Evolutionary conservation across 208 protist genomes (phyloP).

Genomic region (Crithidia mellificae): DNA sequence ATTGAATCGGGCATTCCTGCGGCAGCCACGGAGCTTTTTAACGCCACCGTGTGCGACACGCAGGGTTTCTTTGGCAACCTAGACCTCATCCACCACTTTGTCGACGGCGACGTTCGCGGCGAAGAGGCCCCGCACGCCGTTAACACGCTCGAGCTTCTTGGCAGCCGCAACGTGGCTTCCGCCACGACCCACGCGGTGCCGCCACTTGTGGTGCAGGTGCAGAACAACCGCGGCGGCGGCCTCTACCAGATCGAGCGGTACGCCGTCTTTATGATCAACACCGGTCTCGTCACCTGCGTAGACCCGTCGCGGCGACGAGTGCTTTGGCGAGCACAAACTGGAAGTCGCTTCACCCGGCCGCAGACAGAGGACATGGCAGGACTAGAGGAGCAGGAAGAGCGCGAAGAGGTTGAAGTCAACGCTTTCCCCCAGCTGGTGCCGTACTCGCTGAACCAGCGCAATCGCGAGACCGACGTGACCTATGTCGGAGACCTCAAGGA

Average conservation of each 20-base stretch:
- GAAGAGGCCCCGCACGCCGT: slow-evolving; percentile 48
- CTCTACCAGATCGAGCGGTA: slow-evolving; percentile 78
- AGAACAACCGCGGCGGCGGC: slow-evolving; percentile 45
- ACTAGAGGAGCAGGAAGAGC: slow-evolving; percentile 7
- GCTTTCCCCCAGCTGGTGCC: slow-evolving; percentile 71
- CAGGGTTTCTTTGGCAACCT: slow-evolving; percentile 78
- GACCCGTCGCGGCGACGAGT: slow-evolving; percentile 76
- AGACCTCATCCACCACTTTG: slow-evolving; percentile 77
- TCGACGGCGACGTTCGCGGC: slow-evolving; percentile 66
- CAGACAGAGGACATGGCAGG: slow-evolving; percentile 39
- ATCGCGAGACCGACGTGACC: slow-evolving; percentile 46
- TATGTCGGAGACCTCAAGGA: slow-evolving; percentile 48
- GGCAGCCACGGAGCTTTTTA: slow-evolving; percentile 52
- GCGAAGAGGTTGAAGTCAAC: slow-evolving; percentile 28
- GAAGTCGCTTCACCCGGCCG: slow-evolving; percentile 44
- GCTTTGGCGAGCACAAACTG: slow-evolving; percentile 79
- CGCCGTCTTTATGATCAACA: slow-evolving; percentile 85
- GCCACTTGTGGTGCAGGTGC: slow-evolving; percentile 82
- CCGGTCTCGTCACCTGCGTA: slow-evolving; percentile 80
- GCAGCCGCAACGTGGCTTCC: slow-evolving; percentile 71
- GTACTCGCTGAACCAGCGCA: slow-evolving; percentile 66
- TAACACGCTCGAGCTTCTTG: slow-evolving; percentile 77
- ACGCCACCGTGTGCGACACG: slow-evolving; percentile 81
- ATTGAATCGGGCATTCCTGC: slow-evolving; percentile 61
- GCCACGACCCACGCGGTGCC: slow-evolving; percentile 52